phyloP scores from a whole-genome alignment of 139 green algal species.

The Chlorella sp. region DNA sequence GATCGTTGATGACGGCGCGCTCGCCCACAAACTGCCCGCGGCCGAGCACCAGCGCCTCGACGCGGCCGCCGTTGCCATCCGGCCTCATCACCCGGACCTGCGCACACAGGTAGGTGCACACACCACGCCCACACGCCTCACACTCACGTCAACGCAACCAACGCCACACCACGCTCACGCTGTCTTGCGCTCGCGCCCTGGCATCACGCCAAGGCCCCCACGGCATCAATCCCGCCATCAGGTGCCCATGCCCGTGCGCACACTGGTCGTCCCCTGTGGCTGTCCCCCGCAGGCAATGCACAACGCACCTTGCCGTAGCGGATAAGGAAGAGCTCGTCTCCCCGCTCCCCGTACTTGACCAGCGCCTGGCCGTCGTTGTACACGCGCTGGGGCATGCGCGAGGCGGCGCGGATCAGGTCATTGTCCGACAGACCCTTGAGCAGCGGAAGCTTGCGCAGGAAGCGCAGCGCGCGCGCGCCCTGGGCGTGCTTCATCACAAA shows the following conservation, averaged over 20 bases:
- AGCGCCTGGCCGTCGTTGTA: constrained; percentile 56
- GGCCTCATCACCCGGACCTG: constrained; percentile 54
- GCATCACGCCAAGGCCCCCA: too few relatives aligned
- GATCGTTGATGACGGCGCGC: constrained; percentile 67
- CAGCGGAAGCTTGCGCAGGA: constrained; percentile 69
- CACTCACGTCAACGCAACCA: too few relatives aligned
- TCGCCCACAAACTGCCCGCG: constrained; percentile 70
- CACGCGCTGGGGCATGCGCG: constrained; percentile 46
- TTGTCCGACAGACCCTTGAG: constrained; percentile 71
- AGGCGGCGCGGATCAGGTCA: constrained; percentile 46
- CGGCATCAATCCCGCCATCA: too few relatives aligned
- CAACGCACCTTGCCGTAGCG: constrained; percentile 57
- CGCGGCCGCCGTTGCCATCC: constrained; percentile 38
- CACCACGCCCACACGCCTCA: not conserved
- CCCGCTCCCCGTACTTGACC: constrained; percentile 56
- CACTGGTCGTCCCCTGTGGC: too few relatives aligned
- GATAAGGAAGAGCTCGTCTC: constrained; percentile 67
- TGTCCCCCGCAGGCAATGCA: too few relatives aligned
- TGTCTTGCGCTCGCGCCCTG: too few relatives aligned
- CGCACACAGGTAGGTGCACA: not conserved
- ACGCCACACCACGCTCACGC: too few relatives aligned
- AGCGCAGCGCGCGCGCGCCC: constrained; percentile 56
- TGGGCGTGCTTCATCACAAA: constrained; percentile 68
- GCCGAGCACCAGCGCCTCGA: constrained; percentile 53
- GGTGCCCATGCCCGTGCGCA: too few relatives aligned